Percentiles rank a stretch among this genome's conserved stretches.
Conservation (phyloP, 441 rosid species). For the Sinapis alba region DNA sequence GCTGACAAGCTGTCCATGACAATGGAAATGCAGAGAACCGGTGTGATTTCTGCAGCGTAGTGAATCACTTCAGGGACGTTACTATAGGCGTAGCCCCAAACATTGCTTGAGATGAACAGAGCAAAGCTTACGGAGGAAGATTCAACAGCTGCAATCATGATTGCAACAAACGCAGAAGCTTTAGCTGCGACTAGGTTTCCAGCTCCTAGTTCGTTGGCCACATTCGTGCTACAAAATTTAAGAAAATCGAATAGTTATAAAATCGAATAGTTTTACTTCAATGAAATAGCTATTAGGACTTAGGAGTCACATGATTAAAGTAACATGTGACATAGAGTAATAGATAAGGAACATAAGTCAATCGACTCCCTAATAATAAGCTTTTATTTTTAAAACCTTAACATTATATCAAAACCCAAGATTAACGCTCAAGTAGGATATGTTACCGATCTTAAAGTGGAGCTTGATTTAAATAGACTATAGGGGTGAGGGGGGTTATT, state of each 20-base stretch:
- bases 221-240: slow-evolving; percentile 40
- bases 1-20: slow-evolving; percentile 47
- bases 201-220: slow-evolving; percentile 63
- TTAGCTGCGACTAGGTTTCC: slow-evolving; percentile 47
- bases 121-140: slow-evolving; percentile 15
- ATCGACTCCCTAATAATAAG: neutral
- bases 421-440: neutral
- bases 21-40: slow-evolving; percentile 41
- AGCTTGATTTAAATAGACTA: neutral
- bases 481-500: no score
- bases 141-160: slow-evolving; percentile 34
- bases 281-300: neutral
- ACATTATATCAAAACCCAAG: neutral
- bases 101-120: slow-evolving; percentile 39
- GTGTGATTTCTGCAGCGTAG: slow-evolving; percentile 42
- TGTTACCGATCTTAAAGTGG: neutral
- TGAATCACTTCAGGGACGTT: slow-evolving; percentile 36
- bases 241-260: no score
- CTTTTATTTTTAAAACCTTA: neutral
- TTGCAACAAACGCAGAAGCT: slow-evolving; percentile 26
- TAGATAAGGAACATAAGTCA: neutral
- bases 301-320: neutral
- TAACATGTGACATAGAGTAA: neutral
- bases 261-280: neutral
- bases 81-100: slow-evolving; percentile 45